Conservation (phyloP, 441 rosid species). For the Jatropha multifida region DNA sequence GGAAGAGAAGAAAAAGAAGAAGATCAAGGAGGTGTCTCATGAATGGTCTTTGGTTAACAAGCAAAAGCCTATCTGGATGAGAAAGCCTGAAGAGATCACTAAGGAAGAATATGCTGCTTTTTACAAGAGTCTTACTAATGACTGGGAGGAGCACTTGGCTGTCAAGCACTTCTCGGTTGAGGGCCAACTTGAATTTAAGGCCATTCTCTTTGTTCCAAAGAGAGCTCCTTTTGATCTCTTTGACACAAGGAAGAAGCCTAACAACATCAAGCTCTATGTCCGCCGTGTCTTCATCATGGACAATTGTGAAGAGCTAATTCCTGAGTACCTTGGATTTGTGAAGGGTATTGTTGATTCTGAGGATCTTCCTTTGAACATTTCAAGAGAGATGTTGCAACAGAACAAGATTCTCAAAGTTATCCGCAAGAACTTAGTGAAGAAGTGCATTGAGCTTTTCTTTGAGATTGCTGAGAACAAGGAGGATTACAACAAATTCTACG, state of each 20-base stretch:
- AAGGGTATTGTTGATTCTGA: conserved; percentile 92
- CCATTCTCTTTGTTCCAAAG: conserved; percentile 67
- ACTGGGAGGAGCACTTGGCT: conserved; percentile 86
- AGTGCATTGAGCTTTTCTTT: conserved; percentile 82
- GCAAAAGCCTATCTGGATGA: conserved; percentile 94
- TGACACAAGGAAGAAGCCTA: conserved; percentile 80
- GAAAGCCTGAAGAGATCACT: conserved; percentile 81
- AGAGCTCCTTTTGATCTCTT: conserved; percentile 86
- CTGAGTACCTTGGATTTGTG: conserved; percentile 77
- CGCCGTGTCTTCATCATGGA: conserved; percentile 92
- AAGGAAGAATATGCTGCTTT: conserved; percentile 87
- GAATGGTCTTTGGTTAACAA: conserved; percentile 70
- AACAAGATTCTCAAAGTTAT: conserved; percentile 93
- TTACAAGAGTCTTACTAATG: conserved; percentile 92
- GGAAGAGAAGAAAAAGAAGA: conserved; percentile 70
- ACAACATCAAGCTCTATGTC: conserved; percentile 90
- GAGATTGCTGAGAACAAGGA: conserved; percentile 97
- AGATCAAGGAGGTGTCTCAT: conserved; percentile 81
- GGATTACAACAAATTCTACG: conserved; percentile 86
- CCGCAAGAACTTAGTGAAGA: conserved; percentile 86
- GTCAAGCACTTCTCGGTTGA: conserved; percentile 93
- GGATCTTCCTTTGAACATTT: conserved; percentile 86
- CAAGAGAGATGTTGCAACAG: conserved; percentile 81
- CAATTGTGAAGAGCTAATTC: conserved; percentile 85
- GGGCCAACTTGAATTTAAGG: conserved; percentile 94